Evolutionary conservation across 1,284 basidiomycete species (phyloP), one percentile per base, ranked within the genome.

Genomic region (Schizophyllum amplum): DNA sequence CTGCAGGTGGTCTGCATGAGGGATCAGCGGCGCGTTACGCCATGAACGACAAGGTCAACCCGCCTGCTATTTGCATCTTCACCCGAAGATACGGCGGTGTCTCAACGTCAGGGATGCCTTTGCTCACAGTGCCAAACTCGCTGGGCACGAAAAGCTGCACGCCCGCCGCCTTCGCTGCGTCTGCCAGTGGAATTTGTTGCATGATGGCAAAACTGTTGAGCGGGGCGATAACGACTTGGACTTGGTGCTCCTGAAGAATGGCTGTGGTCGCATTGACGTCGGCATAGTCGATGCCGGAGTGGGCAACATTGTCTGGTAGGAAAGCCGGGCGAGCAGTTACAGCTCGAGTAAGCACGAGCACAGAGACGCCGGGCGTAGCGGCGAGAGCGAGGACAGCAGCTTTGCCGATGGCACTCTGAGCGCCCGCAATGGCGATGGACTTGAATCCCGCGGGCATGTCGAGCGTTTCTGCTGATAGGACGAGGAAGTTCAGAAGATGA

Each of bases 131-230:
- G 20, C 68, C 68, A 42, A 62, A 69, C 57, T 69, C 68, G 42
- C 66, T 68, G 1, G 68, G 69, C 17, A 65, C 65, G 57, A 69
- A 71, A 24, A 69, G 60, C 55, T 67, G 63, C 4, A 69, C 67
- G 15, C 65, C 68, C 0, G 66, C 66, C 5, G 55, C 56, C 56
- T 70, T 68, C 6, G 68, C 64, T 0, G 66, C 66, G 7, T 64
- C 60, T 5, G 63, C 66, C n/a, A 69, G 54, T 0, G 60, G 24
- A 3, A 54, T 51, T 59, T 71, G 68, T 6, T 50, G 26, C 5
- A 49, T 56, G 20, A 63, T 33, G 6, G 55, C 63, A 4, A 1
- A 4, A 23, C 24, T 47, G 11, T 22, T 47, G 24, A 69, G n/a
- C 4, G 67, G 62, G 20, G 63, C 64, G 21, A 69, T 58, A 42